Conservation (phyloP, 306 rosid species). For the Cotoneaster glaucophyllus region DNA sequence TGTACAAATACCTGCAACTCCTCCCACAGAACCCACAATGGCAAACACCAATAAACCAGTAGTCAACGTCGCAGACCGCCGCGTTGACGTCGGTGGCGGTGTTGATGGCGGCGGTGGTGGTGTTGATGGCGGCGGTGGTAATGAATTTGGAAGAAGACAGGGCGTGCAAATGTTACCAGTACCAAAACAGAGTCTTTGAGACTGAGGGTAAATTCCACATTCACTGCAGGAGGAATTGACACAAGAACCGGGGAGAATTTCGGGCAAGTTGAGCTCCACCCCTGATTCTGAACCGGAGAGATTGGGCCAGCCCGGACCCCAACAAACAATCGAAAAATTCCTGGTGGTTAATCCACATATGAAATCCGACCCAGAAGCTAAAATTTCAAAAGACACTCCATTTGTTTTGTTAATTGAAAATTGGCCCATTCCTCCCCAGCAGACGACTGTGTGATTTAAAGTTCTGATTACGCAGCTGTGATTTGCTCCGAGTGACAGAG, state of each 20-base stretch:
- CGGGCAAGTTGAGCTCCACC: conserved; percentile 31
- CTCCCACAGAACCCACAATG: conserved; percentile 76
- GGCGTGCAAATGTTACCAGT: conserved; percentile 44
- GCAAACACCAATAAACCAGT: conserved; percentile 68
- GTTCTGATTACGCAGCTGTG: conserved; percentile 62
- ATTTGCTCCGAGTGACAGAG: conserved; percentile 52
- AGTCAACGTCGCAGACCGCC: conserved; percentile 35
- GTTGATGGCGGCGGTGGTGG: not conserved
- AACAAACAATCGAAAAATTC: conserved; percentile 56
- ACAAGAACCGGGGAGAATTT: conserved; percentile 86
- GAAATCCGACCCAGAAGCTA: conserved; percentile 67
- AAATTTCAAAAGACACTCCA: conserved; percentile 42
- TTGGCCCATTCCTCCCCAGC: conserved; percentile 64
- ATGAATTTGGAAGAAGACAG: conserved; percentile 21
- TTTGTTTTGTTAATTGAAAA: conserved; percentile 22
- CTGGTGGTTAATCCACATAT: conserved; percentile 56
- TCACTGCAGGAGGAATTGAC: conserved; percentile 46
- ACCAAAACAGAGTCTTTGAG: conserved; percentile 47
- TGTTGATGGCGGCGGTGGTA: not conserved
- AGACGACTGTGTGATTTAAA: conserved; percentile 45
- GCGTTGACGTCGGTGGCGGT: not conserved
- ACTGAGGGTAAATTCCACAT: conserved; percentile 46
- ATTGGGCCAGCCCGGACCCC: conserved; percentile 79
- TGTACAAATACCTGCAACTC: conserved; percentile 66
- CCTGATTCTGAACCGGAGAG: conserved; percentile 11